Base-by-base conservation (phyloP, 2,329 filamentous ascomycete species). In the Aspergillus texensis region DNA sequence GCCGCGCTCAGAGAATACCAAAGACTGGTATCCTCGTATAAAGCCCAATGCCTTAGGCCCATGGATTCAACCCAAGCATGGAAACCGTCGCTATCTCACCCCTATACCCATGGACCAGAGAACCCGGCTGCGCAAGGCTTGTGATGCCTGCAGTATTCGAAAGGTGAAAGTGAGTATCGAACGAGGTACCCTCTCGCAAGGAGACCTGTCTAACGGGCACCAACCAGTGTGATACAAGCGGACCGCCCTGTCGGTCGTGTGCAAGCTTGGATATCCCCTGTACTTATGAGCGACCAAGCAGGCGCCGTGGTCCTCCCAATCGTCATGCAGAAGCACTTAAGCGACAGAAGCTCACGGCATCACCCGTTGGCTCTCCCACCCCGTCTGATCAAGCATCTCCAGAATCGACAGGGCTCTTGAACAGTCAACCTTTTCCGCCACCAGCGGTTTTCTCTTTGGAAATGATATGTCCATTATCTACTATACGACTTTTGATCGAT, bases 301-400 rank as follows among this genome's bases (percentile, higher is more conserved):
- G 86, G 62, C 82, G 88, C 63, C 82, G 88, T 71, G 88, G 88
- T 6, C 88, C 88, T 41, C 87, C 88, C 36, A 91, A 90, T 70
- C 80, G 85, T 67, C 87, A 89, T 78, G 88, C 88, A 21, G 88
- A 90, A 78, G 86, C 86, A 24, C 84, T 90, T 70, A 90, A 90
- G 79, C 86, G 84, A 70, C 83, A 85, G 60, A 83, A 84, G 50
- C 73, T 88, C 5, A 84, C 82, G 34, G 55, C 68, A 8, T 67
- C 70, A 6, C 65, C 72, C 11, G 68, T 67, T 57, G 64, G 62
- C n/a, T 80, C 81, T 14, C 80, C 81, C 9, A 77, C 75, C 45
- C 72, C 77, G 26, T 78, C 82, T 14, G 79, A 78, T 26, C 76
- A 77, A 26, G 78, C 80, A 6, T 78, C 79, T 19, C 79, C 80